Evolutionary conservation across 2,329 filamentous ascomycete species (phyloP).

Genomic region (Colletotrichum tanaceti): DNA sequence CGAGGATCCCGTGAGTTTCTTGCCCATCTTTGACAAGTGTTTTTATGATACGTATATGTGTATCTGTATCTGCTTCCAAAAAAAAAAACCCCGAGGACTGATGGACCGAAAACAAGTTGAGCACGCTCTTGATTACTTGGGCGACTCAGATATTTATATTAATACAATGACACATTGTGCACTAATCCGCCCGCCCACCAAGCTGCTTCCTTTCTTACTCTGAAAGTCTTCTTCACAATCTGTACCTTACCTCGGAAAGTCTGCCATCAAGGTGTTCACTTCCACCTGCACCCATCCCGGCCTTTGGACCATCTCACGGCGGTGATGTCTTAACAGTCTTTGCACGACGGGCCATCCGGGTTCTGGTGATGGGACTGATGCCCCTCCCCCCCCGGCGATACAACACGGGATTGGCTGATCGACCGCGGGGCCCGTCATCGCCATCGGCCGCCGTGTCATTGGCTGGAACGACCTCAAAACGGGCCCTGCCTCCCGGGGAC

Average conservation of each 20-base stretch:
- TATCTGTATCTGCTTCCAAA: too few species aligned
- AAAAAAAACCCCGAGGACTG: too few species aligned
- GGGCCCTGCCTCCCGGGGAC: constrained; percentile 9
- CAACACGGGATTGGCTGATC: constrained; percentile 35
- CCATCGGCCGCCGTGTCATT: constrained; percentile 31
- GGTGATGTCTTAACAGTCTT: too few species aligned
- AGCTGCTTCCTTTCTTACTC: too few species aligned
- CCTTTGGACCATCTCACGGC: neutral
- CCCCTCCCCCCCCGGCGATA: neutral
- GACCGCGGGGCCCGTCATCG: constrained; percentile 30
- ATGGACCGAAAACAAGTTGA: too few species aligned
- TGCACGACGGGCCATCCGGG: constrained; percentile 31
- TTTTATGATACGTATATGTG: too few species aligned
- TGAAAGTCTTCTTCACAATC: too few species aligned
- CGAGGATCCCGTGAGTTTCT: constrained; percentile 28
- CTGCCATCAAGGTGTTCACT: constrained; percentile 35
- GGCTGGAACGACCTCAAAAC: constrained; percentile 2
- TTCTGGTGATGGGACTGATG: constrained; percentile 24
- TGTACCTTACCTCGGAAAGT: too few species aligned
- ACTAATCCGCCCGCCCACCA: neutral
- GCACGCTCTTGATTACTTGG: neutral
- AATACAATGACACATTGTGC: constrained; percentile 10
- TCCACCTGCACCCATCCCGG: neutral
- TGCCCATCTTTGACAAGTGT: constrained; percentile 32
- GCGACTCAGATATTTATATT: neutral